Base-by-base conservation (phyloP, 2,329 filamentous ascomycete genomes). In the Neoarthrinium moseri region DNA sequence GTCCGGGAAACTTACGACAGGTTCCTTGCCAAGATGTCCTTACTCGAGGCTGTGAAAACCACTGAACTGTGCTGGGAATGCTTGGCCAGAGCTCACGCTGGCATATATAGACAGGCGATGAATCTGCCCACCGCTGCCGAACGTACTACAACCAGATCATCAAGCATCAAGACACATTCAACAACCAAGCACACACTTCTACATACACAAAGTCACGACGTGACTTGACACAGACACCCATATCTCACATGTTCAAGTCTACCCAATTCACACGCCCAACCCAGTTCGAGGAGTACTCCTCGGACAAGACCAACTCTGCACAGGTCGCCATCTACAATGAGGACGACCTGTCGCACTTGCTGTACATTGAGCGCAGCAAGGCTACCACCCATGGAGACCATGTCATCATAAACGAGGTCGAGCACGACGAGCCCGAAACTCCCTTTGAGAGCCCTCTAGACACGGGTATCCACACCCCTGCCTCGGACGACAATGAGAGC, bases 301-400 rank as follows among this genome's bases (percentile, higher is more conserved):
- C 24, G 24, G 24, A 57, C 60, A 61, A 51, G 58, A 27, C 47
- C 23, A 47, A 6, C 15, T 38, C 43, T 11, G 45, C 52, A 6
- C 43, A 52, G 24, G 53, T 57, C 37, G 51, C 56, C 38, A 60
- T 63, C 49, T 61, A 60, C 40, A 63, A 63, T 50, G 60, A 63
- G 34, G 58, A 63, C 48, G 60, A 63, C 51, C 51, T 63, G 18
- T 59, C 59, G 7, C 56, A 61, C 23, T 47, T 60, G 32, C 56
- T 62, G 21, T 62, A 55, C 46, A 48, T 51, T 43, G 55, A 55
- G 47, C 47, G 46, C 21, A 40, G 45, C 13, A 49, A 53, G 35
- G 43, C 51, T 12, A 48, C 48, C 41, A 49, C 55, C 43, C 50
- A 53, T 43, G 49, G 50, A 29, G 51, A 52, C 38, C 55, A 46